Conservation (phyloP, 345 rosid species). For the Viola odorata region DNA sequence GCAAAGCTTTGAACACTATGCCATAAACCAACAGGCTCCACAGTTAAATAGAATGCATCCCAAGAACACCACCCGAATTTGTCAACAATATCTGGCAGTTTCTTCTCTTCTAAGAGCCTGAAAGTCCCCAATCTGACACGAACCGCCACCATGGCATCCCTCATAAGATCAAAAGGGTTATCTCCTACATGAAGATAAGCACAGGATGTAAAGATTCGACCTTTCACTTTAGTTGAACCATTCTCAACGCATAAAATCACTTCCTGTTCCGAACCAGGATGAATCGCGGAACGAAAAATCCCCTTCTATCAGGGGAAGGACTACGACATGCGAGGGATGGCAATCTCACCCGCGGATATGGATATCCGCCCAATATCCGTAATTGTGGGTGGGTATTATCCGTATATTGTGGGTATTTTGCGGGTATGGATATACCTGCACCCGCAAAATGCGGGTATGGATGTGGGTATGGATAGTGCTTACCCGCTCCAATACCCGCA, state of each 20-base stretch:
- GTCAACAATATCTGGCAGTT: slow-evolving; percentile 77
- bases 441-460: no score
- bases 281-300: slow-evolving; percentile 69
- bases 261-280: slow-evolving; percentile 56
- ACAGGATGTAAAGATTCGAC: slow-evolving; percentile 35
- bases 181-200: slow-evolving; percentile 63
- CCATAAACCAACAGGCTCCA: slow-evolving; percentile 51
- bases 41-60: slow-evolving; percentile 94
- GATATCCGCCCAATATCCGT: no score
- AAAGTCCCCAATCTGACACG: slow-evolving; percentile 65
- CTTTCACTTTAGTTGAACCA: slow-evolving; percentile 64
- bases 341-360: no score
- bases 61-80: slow-evolving; percentile 99
- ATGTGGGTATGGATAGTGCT: no score
- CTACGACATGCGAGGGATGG: slow-evolving; percentile 66
- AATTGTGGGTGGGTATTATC: no score
- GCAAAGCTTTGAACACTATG: slow-evolving; percentile 23
- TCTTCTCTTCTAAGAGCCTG: slow-evolving; percentile 67
- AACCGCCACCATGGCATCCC: slow-evolving; percentile 64
- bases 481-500: no score
- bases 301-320: slow-evolving; percentile 74
- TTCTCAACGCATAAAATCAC: slow-evolving; percentile 76
- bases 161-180: slow-evolving; percentile 62
- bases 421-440: no score
- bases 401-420: no score